Evolutionary conservation across 164 flowering plant genomes (phyloP).

Genomic region (Platanus orientalis): DNA sequence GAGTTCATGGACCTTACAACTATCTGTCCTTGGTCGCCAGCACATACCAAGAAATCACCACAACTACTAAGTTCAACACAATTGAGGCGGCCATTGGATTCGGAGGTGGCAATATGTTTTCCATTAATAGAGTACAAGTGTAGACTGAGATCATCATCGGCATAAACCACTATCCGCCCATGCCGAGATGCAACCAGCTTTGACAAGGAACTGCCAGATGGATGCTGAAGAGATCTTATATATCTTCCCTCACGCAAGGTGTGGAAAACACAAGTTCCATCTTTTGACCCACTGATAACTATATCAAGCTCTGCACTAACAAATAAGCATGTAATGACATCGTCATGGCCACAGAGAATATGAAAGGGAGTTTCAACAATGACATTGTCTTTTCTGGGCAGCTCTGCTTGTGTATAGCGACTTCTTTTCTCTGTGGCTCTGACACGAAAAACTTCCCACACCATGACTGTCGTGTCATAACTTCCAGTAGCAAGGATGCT

Average conservation of each 20-base stretch:
- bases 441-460: constrained; percentile 74
- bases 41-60: constrained; percentile 89
- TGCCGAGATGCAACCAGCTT: constrained; percentile 86
- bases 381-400: constrained; percentile 61
- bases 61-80: constrained; percentile 79
- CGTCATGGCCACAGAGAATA: constrained; percentile 97
- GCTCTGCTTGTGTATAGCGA: constrained; percentile 51
- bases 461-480: constrained; percentile 98
- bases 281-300: constrained; percentile 95
- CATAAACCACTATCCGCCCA: constrained; percentile 71
- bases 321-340: constrained; percentile 82
- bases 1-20: constrained; percentile 86
- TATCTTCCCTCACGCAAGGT: constrained; percentile 85
- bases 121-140: constrained; percentile 89
- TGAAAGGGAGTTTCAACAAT: constrained; percentile 82
- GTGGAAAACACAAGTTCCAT: constrained; percentile 94
- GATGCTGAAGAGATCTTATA: constrained; percentile 79
- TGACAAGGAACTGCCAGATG: constrained; percentile 72
- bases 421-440: constrained; percentile 55
- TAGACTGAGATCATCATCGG: constrained; percentile 84
- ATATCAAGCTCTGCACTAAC: constrained; percentile 87
- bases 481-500: constrained; percentile 96
- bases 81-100: constrained; percentile 89
- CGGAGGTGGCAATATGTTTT: constrained; percentile 71
- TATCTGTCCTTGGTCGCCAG: constrained; percentile 96